Evolutionary conservation across 176 grass and related monocot genomes (phyloP).

Genomic region (Juncus effusus): DNA sequence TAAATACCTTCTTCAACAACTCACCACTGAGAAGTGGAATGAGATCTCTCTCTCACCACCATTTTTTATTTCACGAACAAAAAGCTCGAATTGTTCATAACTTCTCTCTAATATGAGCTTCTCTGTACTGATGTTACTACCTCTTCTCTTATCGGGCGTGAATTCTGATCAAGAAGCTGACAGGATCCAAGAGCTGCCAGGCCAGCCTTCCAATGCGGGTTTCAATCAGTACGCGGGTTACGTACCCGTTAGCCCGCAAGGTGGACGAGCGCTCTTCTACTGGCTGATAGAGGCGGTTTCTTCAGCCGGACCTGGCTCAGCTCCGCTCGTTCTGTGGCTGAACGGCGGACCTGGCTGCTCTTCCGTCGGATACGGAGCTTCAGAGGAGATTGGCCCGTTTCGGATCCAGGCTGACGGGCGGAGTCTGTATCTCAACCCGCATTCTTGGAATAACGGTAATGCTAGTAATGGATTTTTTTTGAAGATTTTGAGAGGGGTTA

Average conservation of each 20-base stretch:
- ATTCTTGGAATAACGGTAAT: conserved; percentile 94
- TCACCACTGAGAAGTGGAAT: too few relatives aligned
- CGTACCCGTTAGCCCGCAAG: conserved; percentile 55
- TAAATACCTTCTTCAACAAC: too few relatives aligned
- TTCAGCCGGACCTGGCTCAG: conserved; percentile 39
- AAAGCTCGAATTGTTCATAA: not conserved
- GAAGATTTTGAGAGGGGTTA: not conserved
- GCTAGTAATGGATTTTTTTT: conserved; percentile 3
- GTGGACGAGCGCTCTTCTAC: conserved; percentile 94
- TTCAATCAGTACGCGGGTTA: conserved; percentile 93
- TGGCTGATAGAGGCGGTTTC: conserved; percentile 84
- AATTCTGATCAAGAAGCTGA: conserved; percentile 56
- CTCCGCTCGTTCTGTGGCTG: conserved; percentile 88
- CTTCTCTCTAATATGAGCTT: not conserved
- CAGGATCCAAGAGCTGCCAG: conserved; percentile 70
- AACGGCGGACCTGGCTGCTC: conserved; percentile 95
- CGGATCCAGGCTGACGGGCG: conserved; percentile 69
- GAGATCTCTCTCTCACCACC: conserved; percentile 17
- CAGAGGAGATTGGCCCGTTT: conserved; percentile 97
- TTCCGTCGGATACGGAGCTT: conserved; percentile 80
- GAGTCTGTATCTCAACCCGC: conserved; percentile 60
- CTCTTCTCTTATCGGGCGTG: conserved; percentile 2
- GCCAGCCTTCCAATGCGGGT: conserved; percentile 49
- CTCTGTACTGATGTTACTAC: not conserved
- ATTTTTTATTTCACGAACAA: conserved; percentile 15